Conservation (phyloP, 2,329 filamentous ascomycete species). For the Keithomyces neogunnii region DNA sequence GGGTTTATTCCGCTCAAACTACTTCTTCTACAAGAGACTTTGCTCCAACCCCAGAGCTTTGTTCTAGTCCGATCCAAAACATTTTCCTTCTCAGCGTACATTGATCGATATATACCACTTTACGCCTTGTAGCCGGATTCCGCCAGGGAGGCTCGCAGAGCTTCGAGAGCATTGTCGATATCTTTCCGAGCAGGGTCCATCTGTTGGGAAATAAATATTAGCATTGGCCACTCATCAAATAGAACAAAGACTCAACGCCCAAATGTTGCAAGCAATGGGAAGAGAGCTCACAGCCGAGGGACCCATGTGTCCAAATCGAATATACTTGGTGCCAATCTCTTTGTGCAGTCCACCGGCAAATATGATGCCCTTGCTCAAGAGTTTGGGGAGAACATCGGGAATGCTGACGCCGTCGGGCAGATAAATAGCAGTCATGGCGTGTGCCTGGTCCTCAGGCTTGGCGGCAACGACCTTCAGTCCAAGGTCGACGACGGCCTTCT, state of each 20-base stretch:
- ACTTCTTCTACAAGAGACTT: not conserved
- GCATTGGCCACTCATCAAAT: not conserved
- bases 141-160: conserved; percentile 62
- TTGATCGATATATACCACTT: not conserved
- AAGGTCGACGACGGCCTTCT: conserved; percentile 70
- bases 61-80: not conserved
- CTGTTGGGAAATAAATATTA: conserved; percentile 19
- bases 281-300: conserved; percentile 64
- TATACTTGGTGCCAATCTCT: conserved; percentile 87
- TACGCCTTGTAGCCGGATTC: conserved; percentile 60
- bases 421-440: conserved; percentile 97
- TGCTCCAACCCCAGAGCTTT: not conserved
- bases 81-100: not conserved
- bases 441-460: conserved; percentile 84
- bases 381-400: conserved; percentile 74
- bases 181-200: conserved; percentile 72
- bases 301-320: conserved; percentile 97
- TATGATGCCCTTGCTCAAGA: conserved; percentile 80
- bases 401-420: conserved; percentile 76
- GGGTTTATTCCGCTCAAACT: not conserved
- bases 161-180: conserved; percentile 74
- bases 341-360: conserved; percentile 96
- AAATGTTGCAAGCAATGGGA: not conserved
- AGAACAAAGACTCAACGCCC: not conserved
- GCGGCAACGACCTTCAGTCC: conserved; percentile 81